phyloP scores from a whole-genome alignment of 208 protist species.

The Balamuthia mandrillaris region DNA sequence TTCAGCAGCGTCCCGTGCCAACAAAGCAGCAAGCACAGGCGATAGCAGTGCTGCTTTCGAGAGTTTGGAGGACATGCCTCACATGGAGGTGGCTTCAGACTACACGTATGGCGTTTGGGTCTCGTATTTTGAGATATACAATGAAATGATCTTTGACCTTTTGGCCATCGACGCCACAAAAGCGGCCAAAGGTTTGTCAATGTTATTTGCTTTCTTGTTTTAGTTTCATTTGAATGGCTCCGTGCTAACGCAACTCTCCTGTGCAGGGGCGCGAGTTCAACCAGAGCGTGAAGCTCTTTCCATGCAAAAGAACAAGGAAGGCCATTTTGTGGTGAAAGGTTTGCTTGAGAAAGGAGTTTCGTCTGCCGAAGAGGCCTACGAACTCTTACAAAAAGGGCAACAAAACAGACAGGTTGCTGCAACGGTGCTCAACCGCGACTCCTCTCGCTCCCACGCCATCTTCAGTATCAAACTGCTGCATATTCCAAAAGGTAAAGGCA shows the following conservation, averaged over 20 bases:
- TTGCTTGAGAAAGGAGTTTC: background rate
- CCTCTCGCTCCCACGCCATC: conserved; percentile 35
- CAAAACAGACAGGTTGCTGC: conserved; percentile 20
- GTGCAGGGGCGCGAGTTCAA: background rate
- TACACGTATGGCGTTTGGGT: background rate
- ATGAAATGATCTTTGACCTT: background rate
- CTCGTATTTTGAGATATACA: background rate
- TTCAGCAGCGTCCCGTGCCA: background rate
- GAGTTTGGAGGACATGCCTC: background rate
- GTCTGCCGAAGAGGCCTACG: background rate
- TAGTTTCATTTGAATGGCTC: background rate
- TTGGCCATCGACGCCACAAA: too few relatives aligned
- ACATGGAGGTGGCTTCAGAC: background rate
- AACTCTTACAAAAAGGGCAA: conserved; percentile 28
- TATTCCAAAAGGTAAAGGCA: background rate
- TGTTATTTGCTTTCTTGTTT: background rate
- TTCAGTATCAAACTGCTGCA: conserved; percentile 41
- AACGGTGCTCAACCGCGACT: conserved; percentile 41
- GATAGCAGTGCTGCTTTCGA: background rate
- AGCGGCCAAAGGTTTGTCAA: too few relatives aligned
- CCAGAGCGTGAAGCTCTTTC: background rate
- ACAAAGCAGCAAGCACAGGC: too few relatives aligned
- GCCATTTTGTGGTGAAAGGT: too few relatives aligned
- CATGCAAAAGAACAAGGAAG: too few relatives aligned
- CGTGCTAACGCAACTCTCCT: background rate